phyloP scores from a whole-genome alignment of 352 stramenopile genomes.

The Peronospora tabacina region DNA sequence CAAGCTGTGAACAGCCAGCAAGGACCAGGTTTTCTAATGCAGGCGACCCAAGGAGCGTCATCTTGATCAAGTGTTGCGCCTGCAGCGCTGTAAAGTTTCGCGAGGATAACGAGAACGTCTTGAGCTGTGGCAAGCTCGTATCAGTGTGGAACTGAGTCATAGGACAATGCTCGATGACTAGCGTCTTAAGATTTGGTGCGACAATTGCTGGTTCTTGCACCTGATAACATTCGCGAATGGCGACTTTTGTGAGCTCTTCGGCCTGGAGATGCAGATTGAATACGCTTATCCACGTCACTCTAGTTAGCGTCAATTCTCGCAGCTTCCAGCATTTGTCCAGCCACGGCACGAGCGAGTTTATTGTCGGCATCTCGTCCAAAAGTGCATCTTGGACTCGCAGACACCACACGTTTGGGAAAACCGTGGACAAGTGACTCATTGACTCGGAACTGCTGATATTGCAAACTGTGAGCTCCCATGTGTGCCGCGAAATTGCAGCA shows the following conservation, averaged over 20 bases:
- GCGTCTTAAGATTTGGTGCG: constrained; percentile 23
- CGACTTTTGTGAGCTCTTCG: constrained; percentile 41
- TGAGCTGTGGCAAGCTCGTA: constrained; percentile 39
- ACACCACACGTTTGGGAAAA: constrained; percentile 38
- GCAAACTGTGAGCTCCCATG: constrained; percentile 35
- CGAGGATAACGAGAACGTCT: constrained; percentile 42
- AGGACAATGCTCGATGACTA: constrained; percentile 43
- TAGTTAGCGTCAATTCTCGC: constrained; percentile 34
- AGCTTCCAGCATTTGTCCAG: constrained; percentile 27
- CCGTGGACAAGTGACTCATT: constrained; percentile 23
- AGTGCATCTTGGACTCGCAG: constrained; percentile 32
- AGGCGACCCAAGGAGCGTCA: constrained; percentile 21
- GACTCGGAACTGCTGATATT: constrained; percentile 21
- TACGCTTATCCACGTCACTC: constrained; percentile 44
- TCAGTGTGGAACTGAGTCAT: constrained; percentile 34
- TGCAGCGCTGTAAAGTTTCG: constrained; percentile 38
- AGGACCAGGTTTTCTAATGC: constrained; percentile 32
- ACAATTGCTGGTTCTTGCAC: constrained; percentile 41
- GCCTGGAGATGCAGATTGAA: constrained; percentile 35
- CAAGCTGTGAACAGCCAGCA: constrained; percentile 41
- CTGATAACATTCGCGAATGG: constrained; percentile 49
- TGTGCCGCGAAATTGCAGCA: constrained; percentile 29
- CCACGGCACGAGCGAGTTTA: constrained; percentile 29
- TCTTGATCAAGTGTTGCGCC: constrained; percentile 38
- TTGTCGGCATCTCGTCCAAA: constrained; percentile 24